Percentiles rank a stretch among this genome's conserved stretches.
Evolutionary conservation across 495 filamentous ascomycete genomes (phyloP).

Genomic region (Wilcoxina mikolae): DNA sequence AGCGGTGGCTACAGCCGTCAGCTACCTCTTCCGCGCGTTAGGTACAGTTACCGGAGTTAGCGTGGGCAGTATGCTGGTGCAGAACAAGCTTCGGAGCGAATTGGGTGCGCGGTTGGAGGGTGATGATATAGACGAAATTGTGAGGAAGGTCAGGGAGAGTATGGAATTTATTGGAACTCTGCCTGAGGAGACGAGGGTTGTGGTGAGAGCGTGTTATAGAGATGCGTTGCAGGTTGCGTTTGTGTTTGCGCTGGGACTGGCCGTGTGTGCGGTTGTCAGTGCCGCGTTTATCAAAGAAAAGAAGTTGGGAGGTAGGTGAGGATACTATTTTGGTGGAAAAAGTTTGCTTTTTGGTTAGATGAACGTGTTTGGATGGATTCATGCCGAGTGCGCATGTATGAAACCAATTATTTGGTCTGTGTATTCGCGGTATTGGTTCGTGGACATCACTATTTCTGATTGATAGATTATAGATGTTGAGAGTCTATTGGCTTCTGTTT

Average conservation of each 20-base stretch:
- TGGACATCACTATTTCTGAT: too few species aligned
- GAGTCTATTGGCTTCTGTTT: too few species aligned
- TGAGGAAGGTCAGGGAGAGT: conserved; percentile 56
- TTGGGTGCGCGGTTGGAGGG: conserved; percentile 43
- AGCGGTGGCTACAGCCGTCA: conserved; percentile 69
- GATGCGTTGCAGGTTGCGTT: conserved; percentile 28
- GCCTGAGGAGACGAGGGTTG: conserved; percentile 42
- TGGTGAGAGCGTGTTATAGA: conserved; percentile 56
- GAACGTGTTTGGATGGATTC: too few species aligned
- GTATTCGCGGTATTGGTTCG: too few species aligned
- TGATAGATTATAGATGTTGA: too few species aligned
- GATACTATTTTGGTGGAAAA: too few species aligned
- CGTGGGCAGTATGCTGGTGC: conserved; percentile 54
- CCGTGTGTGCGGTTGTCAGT: conserved; percentile 20
- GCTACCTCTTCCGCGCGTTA: conserved; percentile 71
- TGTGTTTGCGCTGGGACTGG: conserved; percentile 23
- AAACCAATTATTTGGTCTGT: too few species aligned
- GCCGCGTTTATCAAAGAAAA: conserved; percentile 34
- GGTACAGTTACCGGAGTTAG: conserved; percentile 65
- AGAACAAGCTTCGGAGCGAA: conserved; percentile 49
- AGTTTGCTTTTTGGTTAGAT: too few species aligned
- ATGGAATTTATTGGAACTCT: conserved; percentile 55
- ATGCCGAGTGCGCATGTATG: too few species aligned
- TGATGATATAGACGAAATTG: conserved; percentile 49
- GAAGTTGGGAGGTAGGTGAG: too few species aligned